Evolutionary conservation across 345 rosid genomes (phyloP).

Genomic region (Eutrema heterophyllum): DNA sequence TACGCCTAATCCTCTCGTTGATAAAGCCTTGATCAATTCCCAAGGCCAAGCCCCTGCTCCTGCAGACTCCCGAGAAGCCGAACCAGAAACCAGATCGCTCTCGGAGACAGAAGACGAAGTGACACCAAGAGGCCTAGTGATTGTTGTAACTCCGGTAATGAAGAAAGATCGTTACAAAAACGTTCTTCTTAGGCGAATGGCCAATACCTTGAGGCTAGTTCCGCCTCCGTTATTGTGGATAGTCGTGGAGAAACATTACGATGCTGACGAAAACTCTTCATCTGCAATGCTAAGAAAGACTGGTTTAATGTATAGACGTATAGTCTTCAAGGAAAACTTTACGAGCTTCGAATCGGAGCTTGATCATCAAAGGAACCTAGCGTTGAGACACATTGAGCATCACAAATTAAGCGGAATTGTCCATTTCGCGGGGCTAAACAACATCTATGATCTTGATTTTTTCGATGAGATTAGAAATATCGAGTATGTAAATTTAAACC

Average conservation of each 20-base stretch:
- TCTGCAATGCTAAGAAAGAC: constrained; percentile 60
- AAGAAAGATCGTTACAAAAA: constrained; percentile 32
- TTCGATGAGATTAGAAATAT: constrained; percentile 68
- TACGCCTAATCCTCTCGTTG: constrained; percentile 9
- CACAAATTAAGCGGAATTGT: constrained; percentile 77
- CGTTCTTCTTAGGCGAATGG: constrained; percentile 64
- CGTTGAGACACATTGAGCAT: constrained; percentile 69
- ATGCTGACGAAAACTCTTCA: constrained; percentile 32
- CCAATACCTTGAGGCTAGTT: constrained; percentile 54
- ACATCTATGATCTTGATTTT: constrained; percentile 81
- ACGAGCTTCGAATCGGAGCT: constrained; percentile 51
- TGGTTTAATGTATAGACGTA: constrained; percentile 75
- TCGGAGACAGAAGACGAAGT: constrained; percentile 10
- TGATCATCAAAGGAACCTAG: constrained; percentile 75
- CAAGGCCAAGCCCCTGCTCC: constrained; percentile 33
- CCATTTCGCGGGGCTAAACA: constrained; percentile 70
- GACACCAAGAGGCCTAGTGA: constrained; percentile 44
- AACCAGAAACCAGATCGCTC: constrained; percentile 12
- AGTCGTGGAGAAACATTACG: constrained; percentile 55
- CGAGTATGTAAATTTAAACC: constrained; percentile 45
- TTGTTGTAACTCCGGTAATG: constrained; percentile 60
- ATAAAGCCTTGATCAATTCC: constrained; percentile 25
- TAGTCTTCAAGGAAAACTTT: constrained; percentile 65
- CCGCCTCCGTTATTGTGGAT: constrained; percentile 80
- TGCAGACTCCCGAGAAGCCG: constrained; percentile 16